These are phyloP conservation scores for Globisporangium alternatum DNA, from an alignment of 352 stramenopile species.

Conservation along the genomic window DNA sequence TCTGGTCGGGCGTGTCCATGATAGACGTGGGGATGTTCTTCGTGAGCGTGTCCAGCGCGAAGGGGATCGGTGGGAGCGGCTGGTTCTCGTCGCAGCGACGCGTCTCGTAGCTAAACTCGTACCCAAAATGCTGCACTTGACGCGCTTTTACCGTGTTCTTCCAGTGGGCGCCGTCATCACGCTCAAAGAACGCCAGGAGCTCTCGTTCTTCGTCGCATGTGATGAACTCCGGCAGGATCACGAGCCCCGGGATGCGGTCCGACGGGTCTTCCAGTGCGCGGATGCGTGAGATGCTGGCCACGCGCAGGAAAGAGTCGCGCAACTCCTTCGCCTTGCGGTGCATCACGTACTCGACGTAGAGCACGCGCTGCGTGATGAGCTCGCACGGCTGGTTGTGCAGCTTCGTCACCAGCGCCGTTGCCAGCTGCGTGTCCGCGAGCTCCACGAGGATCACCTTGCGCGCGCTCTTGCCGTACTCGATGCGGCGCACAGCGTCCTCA, in stretches of 20 bases:
- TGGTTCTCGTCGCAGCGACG: slow-evolving; percentile 49
- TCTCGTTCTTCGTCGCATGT: slow-evolving; percentile 46
- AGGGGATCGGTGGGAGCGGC: slow-evolving; percentile 49
- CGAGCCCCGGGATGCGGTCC: slow-evolving; percentile 54
- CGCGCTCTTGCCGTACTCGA: slow-evolving; percentile 59
- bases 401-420: slow-evolving; percentile 29
- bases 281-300: slow-evolving; percentile 55
- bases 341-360: slow-evolving; percentile 78
- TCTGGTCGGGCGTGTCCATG: slow-evolving; percentile 73
- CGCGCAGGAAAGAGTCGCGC: slow-evolving; percentile 52
- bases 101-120: slow-evolving; percentile 87
- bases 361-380: slow-evolving; percentile 45
- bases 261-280: slow-evolving; percentile 36
- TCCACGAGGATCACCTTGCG: slow-evolving; percentile 50
- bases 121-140: slow-evolving; percentile 88
- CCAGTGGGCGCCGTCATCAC: slow-evolving; percentile 49
- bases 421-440: slow-evolving; percentile 15
- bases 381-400: slow-evolving; percentile 63
- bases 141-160: slow-evolving; percentile 72
- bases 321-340: slow-evolving; percentile 64
- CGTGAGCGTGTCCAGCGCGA: slow-evolving; percentile 39
- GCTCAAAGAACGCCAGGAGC: slow-evolving; percentile 61
- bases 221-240: slow-evolving; percentile 66
- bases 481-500: slow-evolving; percentile 29
- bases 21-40: slow-evolving; percentile 48